phyloP scores from a whole-genome alignment of 305 asterid species.

The Vinca major region DNA sequence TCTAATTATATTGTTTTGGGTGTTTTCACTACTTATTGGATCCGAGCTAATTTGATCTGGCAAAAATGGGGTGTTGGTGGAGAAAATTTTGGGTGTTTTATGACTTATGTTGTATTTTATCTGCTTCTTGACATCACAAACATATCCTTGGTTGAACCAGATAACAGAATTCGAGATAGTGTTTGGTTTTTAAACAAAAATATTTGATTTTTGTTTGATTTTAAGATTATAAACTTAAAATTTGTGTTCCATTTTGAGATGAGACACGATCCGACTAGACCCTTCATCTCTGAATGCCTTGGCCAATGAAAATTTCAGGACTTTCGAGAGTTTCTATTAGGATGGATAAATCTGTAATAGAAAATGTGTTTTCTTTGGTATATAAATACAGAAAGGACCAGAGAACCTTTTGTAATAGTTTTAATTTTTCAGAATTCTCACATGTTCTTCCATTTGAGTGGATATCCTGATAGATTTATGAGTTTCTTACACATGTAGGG shows the following conservation, averaged over 20 bases:
- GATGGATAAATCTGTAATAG: background rate
- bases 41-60: background rate
- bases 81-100: background rate
- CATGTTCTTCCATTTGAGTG: background rate
- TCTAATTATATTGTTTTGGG: no score
- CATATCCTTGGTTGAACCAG: background rate
- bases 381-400: no score
- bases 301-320: background rate
- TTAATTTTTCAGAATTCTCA: background rate
- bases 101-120: background rate
- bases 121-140: no score
- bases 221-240: background rate
- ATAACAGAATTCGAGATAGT: no score
- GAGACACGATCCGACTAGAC: no score
- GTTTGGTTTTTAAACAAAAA: background rate
- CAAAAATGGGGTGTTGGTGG: background rate
- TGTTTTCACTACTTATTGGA: background rate
- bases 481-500: slow-evolving; percentile 33
- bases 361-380: no score
- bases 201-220: slow-evolving; percentile 5
- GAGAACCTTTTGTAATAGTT: background rate
- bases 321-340: no score
- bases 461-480: background rate
- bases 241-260: no score
- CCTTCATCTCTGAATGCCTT: no score